phyloP scores from a whole-genome alignment of 805 yeast species.

The Hermanozyma aechmeae region DNA sequence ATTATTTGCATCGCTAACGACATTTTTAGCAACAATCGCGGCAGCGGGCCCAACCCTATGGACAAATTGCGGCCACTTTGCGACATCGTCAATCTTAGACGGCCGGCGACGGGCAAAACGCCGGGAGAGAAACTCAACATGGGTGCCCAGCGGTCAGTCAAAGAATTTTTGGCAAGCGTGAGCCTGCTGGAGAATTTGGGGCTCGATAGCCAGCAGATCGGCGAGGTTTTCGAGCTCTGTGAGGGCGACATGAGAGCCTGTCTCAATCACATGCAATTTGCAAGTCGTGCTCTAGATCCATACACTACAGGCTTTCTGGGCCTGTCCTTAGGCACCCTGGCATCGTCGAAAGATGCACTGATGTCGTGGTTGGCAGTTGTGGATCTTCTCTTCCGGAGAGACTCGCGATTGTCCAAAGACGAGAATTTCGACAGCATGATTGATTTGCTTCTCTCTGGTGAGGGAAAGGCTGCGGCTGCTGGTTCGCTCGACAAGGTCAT shows the following conservation, averaged over 20 bases:
- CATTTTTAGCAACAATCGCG: conserved; percentile 34
- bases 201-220: conserved; percentile 41
- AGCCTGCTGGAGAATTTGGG: conserved; percentile 44
- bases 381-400: conserved; percentile 49
- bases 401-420: conserved; percentile 34
- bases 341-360: conserved; percentile 46
- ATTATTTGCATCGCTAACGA: conserved; percentile 91
- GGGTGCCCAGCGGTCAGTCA: conserved; percentile 24
- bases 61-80: conserved; percentile 66
- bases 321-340: conserved; percentile 1
- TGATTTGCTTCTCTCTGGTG: conserved; percentile 33
- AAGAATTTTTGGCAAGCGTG: conserved; percentile 36
- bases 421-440: conserved; percentile 41
- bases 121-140: conserved; percentile 16
- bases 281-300: conserved; percentile 12
- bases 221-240: conserved; percentile 58
- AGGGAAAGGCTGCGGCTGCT: conserved; percentile 26
- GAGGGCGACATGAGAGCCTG: conserved; percentile 84
- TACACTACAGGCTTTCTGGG: conserved; percentile 2
- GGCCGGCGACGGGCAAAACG: conserved; percentile 39
- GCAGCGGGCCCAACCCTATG: conserved; percentile 38
- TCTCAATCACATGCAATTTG: conserved; percentile 73
- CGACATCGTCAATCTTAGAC: conserved; percentile 60
- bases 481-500: conserved; percentile 55
- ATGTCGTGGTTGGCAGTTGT: conserved; percentile 61